These are phyloP conservation scores for Paulownia fortunei DNA, from an alignment of 257 asterid species.

Conservation along the genomic window DNA sequence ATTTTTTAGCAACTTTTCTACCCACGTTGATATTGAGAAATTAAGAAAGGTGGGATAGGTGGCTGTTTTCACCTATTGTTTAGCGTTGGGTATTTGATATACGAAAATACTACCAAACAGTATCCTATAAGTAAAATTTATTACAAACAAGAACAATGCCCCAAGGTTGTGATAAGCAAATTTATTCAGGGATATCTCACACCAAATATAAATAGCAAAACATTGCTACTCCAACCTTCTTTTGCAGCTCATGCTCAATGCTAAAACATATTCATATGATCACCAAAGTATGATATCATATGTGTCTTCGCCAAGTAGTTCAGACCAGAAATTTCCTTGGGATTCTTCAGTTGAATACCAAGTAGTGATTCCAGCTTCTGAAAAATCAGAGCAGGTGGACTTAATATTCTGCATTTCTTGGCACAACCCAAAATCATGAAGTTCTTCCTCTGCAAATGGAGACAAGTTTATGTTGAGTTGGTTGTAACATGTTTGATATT, in stretches of 20 bases:
- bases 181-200: neutral
- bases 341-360: neutral
- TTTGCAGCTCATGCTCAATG: neutral
- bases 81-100: too few relatives aligned
- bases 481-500: neutral
- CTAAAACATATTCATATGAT: neutral
- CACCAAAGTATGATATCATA: slow-evolving; percentile 8
- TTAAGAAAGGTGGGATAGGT: too few relatives aligned
- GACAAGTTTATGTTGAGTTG: neutral
- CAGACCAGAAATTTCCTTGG: neutral
- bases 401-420: neutral
- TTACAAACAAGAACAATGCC: neutral
- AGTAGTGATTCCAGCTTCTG: slow-evolving; percentile 1
- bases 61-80: too few relatives aligned
- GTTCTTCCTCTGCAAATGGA: neutral
- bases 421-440: neutral
- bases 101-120: too few relatives aligned
- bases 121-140: too few relatives aligned
- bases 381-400: neutral
- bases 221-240: neutral
- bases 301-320: slow-evolving; percentile 18
- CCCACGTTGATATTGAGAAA: too few relatives aligned
- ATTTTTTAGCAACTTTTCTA: too few relatives aligned
- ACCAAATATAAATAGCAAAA: neutral
- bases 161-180: neutral